phyloP scores from a whole-genome alignment of 345 rosid genomes.

The Populus tremula region DNA sequence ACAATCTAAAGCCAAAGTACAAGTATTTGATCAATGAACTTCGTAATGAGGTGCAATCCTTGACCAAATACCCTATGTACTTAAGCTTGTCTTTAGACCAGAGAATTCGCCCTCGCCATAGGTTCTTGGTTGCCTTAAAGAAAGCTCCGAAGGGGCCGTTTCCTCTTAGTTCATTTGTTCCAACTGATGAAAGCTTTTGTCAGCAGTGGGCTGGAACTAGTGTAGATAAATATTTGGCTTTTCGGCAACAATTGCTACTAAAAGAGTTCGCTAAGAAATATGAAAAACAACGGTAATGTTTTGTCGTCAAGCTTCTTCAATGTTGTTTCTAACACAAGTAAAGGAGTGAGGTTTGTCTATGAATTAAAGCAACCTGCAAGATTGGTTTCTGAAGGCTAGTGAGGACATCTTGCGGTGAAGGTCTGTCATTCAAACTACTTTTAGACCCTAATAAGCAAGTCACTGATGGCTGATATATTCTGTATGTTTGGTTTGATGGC shows the following conservation, averaged over 20 bases:
- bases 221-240: conserved; percentile 72
- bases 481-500: neutral
- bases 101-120: conserved; percentile 93
- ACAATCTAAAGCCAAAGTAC: conserved; percentile 89
- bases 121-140: conserved; percentile 79
- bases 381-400: neutral
- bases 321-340: neutral
- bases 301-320: conserved; percentile 1
- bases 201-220: conserved; percentile 89
- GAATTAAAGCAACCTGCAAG: neutral
- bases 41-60: conserved; percentile 62
- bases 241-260: conserved; percentile 70
- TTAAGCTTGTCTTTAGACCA: conserved; percentile 86
- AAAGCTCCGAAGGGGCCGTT: conserved; percentile 95
- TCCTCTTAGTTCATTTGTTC: conserved; percentile 81
- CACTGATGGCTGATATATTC: neutral
- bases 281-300: conserved; percentile 38
- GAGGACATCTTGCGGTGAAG: neutral
- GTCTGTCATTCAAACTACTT: neutral
- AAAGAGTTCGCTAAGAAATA: conserved; percentile 72
- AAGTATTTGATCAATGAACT: conserved; percentile 84
- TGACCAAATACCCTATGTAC: conserved; percentile 84
- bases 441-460: conserved; percentile 2
- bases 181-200: conserved; percentile 80
- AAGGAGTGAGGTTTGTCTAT: conserved; percentile 7